A percentile compares a stretch with the other conserved stretches of the same genome.
Evolutionary conservation across 129 eudicot genomes (phyloP).

Genomic region (Oenanthe sinensis): DNA sequence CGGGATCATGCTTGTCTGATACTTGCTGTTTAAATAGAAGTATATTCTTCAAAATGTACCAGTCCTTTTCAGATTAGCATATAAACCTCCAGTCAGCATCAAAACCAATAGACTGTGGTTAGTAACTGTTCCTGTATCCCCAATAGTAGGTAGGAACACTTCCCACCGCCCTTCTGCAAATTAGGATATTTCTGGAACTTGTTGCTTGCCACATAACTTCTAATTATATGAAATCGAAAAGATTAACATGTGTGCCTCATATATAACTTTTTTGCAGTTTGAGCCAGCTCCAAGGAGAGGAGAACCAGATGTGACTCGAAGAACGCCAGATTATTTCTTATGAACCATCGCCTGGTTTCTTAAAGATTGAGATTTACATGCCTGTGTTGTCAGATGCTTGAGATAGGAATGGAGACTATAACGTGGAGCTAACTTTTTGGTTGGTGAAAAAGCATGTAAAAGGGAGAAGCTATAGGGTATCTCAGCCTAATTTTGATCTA

Average conservation of each 20-base stretch:
- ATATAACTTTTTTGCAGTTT: constrained; percentile 40
- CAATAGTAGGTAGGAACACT: background rate
- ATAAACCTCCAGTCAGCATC: background rate
- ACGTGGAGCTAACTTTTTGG: constrained; percentile 15
- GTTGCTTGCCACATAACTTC: too few species aligned
- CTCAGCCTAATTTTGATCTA: constrained; percentile 17
- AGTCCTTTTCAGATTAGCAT: background rate
- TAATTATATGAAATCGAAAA: background rate
- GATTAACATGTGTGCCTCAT: background rate
- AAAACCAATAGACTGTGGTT: background rate
- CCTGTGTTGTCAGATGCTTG: constrained; percentile 5
- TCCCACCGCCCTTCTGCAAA: background rate
- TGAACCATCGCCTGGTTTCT: constrained; percentile 18
- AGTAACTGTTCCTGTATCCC: background rate
- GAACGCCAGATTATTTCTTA: constrained; percentile 82
- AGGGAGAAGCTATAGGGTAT: constrained; percentile 9
- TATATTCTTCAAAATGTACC: too few species aligned
- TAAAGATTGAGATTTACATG: constrained; percentile 5
- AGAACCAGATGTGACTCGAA: constrained; percentile 85
- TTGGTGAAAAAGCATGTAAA: constrained; percentile 18
- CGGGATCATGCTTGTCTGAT: background rate
- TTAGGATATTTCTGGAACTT: background rate
- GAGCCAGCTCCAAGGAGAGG: constrained; percentile 95
- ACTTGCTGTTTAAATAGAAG: too few species aligned
- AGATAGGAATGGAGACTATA: constrained; percentile 12